These are phyloP conservation scores for Cerrena zonata DNA, from an alignment of 1,284 basidiomycete genomes.

Conservation along the genomic window DNA sequence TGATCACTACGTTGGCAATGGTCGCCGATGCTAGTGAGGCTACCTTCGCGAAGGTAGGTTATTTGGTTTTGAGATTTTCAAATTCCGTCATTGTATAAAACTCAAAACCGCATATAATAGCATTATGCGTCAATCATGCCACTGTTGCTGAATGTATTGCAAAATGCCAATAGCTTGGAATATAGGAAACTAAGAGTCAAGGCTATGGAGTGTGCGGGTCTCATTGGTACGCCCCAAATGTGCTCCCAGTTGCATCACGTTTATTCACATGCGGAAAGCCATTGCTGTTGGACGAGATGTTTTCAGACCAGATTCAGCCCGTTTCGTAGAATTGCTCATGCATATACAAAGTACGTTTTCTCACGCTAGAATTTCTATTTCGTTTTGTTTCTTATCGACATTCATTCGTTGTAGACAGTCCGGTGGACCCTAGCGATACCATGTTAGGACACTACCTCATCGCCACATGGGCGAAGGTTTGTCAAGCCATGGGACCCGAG, in stretches of 20 bases:
- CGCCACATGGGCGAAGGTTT: constrained; percentile 78
- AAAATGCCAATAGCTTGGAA: constrained; percentile 60
- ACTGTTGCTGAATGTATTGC: constrained; percentile 62
- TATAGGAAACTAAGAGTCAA: constrained; percentile 68
- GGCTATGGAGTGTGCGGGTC: constrained; percentile 81
- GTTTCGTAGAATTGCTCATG: constrained; percentile 67
- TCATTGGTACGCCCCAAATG: constrained; percentile 53
- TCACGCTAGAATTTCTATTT: not conserved
- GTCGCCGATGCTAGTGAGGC: constrained; percentile 76
- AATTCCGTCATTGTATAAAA: not conserved
- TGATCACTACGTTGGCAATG: constrained; percentile 77
- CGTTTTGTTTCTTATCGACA: not conserved
- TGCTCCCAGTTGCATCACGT: too few relatives aligned
- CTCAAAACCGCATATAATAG: constrained; percentile 27
- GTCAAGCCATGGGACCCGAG: constrained; percentile 72
- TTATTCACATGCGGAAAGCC: constrained; percentile 36
- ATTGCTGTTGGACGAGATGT: constrained; percentile 76
- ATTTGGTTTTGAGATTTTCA: not conserved
- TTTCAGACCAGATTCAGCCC: constrained; percentile 70
- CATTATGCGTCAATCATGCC: constrained; percentile 76
- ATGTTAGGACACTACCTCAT: constrained; percentile 67
- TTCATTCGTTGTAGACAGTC: constrained; percentile 56
- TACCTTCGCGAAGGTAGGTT: constrained; percentile 57
- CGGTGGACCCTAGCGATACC: constrained; percentile 57
- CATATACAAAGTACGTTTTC: constrained; percentile 64